These are phyloP conservation scores for Solanum ossicruentum DNA, from an alignment of 257 asterid genomes.

Conservation along the genomic window DNA sequence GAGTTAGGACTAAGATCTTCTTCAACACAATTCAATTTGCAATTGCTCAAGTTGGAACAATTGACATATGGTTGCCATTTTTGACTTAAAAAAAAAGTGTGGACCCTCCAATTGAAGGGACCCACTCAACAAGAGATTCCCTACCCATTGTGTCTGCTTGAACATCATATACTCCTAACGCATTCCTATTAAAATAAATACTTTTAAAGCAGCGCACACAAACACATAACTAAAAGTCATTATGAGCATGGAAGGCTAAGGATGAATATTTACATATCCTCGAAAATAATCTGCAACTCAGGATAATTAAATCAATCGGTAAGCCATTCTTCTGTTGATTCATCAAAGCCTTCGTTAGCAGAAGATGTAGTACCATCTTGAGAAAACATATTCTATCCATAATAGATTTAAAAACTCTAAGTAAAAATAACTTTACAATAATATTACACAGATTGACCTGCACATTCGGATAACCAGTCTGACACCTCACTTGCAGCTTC, in stretches of 20 bases:
- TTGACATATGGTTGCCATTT: no score
- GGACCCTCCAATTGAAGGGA: no score
- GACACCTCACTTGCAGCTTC: constrained; percentile 49
- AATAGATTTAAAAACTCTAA: neutral
- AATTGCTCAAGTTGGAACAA: no score
- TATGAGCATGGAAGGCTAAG: neutral
- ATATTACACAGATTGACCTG: constrained; percentile 23
- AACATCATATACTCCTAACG: neutral
- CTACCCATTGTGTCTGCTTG: constrained; percentile 6
- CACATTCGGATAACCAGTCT: constrained; percentile 51
- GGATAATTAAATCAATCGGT: constrained; percentile 14
- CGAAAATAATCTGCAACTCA: constrained; percentile 3
- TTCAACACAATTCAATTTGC: no score
- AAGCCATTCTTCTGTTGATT: constrained; percentile 24
- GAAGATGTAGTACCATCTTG: constrained; percentile 17
- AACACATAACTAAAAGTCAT: neutral
- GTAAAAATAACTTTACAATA: neutral
- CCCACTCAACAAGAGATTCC: no score
- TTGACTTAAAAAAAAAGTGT: no score
- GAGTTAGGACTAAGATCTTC: no score
- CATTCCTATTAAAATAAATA: neutral
- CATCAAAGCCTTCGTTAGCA: constrained; percentile 15
- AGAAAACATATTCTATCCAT: neutral
- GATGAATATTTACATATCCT: neutral
- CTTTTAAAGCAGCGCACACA: neutral